Evolutionary conservation across 768 basidiomycete species (phyloP), one percentile per base, ranked within the genome.

Genomic region (Trametes cubensis): DNA sequence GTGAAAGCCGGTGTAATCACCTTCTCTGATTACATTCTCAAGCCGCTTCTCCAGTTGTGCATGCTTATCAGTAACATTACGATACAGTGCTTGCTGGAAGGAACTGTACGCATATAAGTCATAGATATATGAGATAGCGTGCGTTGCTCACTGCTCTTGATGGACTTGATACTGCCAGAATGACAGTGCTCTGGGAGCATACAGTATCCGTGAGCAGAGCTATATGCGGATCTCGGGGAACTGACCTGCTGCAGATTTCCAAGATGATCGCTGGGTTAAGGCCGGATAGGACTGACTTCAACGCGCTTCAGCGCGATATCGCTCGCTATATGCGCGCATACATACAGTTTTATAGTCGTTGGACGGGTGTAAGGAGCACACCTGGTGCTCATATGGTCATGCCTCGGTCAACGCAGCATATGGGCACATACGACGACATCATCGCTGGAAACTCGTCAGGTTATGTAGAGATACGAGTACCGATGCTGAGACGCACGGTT

Each of bases 81-180:
- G 86, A 25, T 91, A 79, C 8, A 94, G 85, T 4, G 92, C 92
- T 68, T 90, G 89, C 70, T 94, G 92, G 70, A 92, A 94, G 17
- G 91, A 85, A 65, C 89, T 91, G 7, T 25, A 64, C 34, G 58
- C 46, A 30, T 51, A 44, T 25, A 30, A 55, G 50, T 13, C 1
- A 23, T 28, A 4, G 48, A 4, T 17, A 10, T 23, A 17, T 2
- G 4, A 3, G 8, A 47, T 48, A 14, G 40, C 17, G 10, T 44
- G 40, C 6, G 28, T 21, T 23, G 67, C 75, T 60, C 58, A 90
- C 92, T 83, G 86, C 77, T 94, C 92, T 74, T 94, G 92, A 64
- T 91, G 89, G 53, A 87, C 83, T 69, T 94, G 92, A 72, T 94
- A 94, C 72, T 92, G 90, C 92, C 92, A 94, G 72, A 94, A 94